These are phyloP conservation scores for Monilinia laxa DNA, from an alignment of 2,329 filamentous ascomycete genomes.

Conservation along the genomic window DNA sequence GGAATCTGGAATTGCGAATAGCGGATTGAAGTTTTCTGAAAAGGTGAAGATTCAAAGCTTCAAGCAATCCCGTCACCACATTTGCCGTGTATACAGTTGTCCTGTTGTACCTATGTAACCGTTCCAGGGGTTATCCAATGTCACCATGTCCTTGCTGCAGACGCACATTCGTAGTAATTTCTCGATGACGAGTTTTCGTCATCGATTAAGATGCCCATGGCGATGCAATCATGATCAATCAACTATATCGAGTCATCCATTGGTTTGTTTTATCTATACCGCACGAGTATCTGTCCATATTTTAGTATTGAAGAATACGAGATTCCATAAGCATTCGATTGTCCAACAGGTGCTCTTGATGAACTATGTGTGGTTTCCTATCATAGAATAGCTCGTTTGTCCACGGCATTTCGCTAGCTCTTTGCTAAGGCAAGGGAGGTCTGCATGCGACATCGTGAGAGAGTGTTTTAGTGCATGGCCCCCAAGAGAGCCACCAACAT, in stretches of 20 bases:
- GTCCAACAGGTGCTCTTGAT: background rate
- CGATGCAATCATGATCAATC: too few species aligned
- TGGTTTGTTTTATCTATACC: background rate
- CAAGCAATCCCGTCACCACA: background rate
- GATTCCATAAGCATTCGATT: background rate
- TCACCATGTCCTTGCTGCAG: background rate
- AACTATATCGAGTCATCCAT: background rate
- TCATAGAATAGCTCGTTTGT: background rate
- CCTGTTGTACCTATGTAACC: background rate
- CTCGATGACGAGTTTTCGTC: background rate
- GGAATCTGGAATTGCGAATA: constrained; percentile 1
- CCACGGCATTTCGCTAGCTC: background rate
- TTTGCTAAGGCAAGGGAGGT: background rate
- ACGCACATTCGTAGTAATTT: background rate
- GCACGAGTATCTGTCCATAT: constrained; percentile 10
- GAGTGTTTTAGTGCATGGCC: background rate
- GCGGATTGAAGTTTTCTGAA: constrained; percentile 1
- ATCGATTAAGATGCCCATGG: background rate
- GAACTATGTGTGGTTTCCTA: background rate
- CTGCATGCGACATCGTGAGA: background rate
- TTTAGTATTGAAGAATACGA: background rate
- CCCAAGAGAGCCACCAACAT: constrained; percentile 1
- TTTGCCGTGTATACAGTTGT: background rate
- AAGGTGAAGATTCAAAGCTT: background rate
- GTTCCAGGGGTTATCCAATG: background rate